Evolutionary conservation across 495 filamentous ascomycete species (phyloP).

Genomic region (Neurospora hispaniola): DNA sequence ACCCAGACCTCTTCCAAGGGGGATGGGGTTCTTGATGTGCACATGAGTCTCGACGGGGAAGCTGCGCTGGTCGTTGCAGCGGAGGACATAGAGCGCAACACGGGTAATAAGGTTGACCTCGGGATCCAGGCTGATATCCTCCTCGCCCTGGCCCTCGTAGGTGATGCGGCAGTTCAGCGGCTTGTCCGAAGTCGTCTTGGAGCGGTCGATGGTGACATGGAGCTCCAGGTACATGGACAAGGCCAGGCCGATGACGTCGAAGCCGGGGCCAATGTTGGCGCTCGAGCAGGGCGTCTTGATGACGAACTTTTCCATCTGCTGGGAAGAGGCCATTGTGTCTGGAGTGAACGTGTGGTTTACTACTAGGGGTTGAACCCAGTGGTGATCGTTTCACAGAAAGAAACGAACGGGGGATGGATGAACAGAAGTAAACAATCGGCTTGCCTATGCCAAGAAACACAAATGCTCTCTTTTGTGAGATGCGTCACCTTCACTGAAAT

Average conservation of each 20-base stretch:
- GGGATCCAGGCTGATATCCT: conserved; percentile 63
- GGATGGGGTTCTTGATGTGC: conserved; percentile 88
- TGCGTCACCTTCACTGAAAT: not conserved
- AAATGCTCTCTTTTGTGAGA: not conserved
- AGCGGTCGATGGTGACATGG: conserved; percentile 55
- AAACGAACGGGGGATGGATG: not conserved
- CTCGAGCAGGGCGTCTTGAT: conserved; percentile 76
- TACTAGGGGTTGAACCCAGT: not conserved
- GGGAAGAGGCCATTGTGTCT: conserved; percentile 6
- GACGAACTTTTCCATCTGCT: conserved; percentile 38
- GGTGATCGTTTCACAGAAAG: not conserved
- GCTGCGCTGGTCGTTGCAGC: conserved; percentile 70
- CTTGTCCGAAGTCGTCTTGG: conserved; percentile 38
- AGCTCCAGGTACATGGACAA: conserved; percentile 85
- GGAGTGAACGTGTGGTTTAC: not conserved
- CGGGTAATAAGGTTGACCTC: conserved; percentile 84
- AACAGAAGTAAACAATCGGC: not conserved
- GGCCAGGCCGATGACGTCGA: conserved; percentile 93
- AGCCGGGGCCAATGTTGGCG: conserved; percentile 92
- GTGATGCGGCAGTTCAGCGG: conserved; percentile 80
- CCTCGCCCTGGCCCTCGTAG: conserved; percentile 76
- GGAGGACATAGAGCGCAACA: conserved; percentile 81
- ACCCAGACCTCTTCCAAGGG: conserved; percentile 78
- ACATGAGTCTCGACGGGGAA: conserved; percentile 84
- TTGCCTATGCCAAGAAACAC: not conserved